Conservation (phyloP, 2,329 filamentous ascomycete species). For the Dactylonectria macrodidyma region DNA sequence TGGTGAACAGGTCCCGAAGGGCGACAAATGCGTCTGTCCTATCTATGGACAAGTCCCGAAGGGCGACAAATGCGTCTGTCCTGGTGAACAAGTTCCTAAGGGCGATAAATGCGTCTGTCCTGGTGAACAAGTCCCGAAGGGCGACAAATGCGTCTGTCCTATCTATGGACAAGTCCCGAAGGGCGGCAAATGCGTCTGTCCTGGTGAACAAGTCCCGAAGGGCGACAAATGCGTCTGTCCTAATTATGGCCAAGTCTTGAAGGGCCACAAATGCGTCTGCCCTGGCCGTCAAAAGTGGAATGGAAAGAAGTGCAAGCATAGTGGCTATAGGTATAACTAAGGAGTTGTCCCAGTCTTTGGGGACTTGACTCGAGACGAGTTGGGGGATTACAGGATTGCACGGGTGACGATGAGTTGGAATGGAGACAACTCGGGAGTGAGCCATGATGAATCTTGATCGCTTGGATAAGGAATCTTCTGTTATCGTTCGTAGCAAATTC, state of each 20-base stretch:
- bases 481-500: not conserved
- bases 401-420: not conserved
- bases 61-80: too few species aligned
- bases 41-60: too few species aligned
- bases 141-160: too few species aligned
- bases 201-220: too few species aligned
- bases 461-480: not conserved
- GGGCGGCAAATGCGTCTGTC: too few species aligned
- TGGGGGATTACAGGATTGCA: not conserved
- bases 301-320: not conserved
- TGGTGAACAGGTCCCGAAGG: too few species aligned
- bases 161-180: too few species aligned
- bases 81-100: too few species aligned
- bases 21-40: too few species aligned
- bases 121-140: too few species aligned
- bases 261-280: slow-evolving; percentile 7
- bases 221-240: not conserved
- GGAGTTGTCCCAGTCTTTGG: not conserved
- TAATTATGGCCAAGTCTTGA: not conserved
- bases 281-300: slow-evolving; percentile 1
- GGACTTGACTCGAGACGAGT: not conserved
- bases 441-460: not conserved
- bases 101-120: too few species aligned
- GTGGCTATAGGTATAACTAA: not conserved
- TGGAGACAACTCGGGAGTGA: not conserved